These are phyloP conservation scores for Penicillium digitatum DNA, from an alignment of 2,329 filamentous ascomycete species.

Conservation along the genomic window DNA sequence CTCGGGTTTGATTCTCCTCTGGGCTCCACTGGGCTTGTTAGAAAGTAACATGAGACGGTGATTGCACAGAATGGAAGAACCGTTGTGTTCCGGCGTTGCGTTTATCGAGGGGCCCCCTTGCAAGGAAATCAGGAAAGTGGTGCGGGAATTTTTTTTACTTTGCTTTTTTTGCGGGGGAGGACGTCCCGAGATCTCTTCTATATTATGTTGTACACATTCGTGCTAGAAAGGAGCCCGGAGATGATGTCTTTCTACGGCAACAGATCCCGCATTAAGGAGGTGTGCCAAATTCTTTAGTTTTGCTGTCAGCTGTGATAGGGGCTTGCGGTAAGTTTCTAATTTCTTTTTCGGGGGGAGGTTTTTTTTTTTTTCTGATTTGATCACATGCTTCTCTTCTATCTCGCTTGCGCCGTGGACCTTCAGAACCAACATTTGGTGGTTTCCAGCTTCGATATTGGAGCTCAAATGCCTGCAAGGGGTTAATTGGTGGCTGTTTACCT, in stretches of 20 bases:
- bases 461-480: constrained; percentile 8
- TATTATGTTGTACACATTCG: background rate
- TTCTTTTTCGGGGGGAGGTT: too few species aligned
- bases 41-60: constrained; percentile 2
- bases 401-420: background rate
- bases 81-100: background rate
- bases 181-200: background rate
- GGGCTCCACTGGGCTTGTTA: background rate
- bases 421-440: background rate
- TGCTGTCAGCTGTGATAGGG: background rate
- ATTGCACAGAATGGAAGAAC: background rate
- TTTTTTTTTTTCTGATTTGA: background rate
- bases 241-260: constrained; percentile 9
- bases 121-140: background rate
- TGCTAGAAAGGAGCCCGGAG: constrained; percentile 4
- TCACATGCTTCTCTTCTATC: background rate
- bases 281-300: background rate
- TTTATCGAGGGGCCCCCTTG: background rate
- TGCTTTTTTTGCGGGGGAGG: background rate
- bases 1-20: background rate
- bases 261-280: constrained; percentile 10
- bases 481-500: constrained; percentile 5
- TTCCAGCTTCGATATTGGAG: background rate
- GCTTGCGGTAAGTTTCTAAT: background rate
- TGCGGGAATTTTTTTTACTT: background rate